A percentile compares a stretch with the other conserved stretches of the same genome.
Conservation (phyloP, 164 flowering plant genomes). For the Berberis thunbergii region DNA sequence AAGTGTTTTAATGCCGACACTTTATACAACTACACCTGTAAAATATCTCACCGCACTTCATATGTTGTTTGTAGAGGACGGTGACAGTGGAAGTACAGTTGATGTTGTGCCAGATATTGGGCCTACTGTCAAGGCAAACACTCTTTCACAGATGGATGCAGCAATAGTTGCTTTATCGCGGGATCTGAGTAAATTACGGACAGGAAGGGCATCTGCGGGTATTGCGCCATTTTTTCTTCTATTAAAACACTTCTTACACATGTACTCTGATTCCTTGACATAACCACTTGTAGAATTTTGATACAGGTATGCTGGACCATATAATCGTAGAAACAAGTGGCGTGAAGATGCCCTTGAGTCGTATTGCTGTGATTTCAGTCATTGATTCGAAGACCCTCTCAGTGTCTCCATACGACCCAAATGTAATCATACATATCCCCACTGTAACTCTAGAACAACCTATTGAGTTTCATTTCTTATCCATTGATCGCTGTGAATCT, state of each 20-base stretch:
- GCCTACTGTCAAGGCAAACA: constrained; percentile 48
- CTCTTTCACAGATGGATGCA: constrained; percentile 76
- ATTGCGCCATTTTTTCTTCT: not conserved
- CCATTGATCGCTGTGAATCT: not conserved
- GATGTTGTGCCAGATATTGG: constrained; percentile 50
- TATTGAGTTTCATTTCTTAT: not conserved
- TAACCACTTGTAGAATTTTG: constrained; percentile 4
- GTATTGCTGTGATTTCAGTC: constrained; percentile 74
- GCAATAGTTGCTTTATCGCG: constrained; percentile 71
- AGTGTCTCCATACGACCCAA: constrained; percentile 80
- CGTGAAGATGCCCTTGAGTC: constrained; percentile 56
- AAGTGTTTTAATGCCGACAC: no score
- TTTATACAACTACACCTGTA: no score
- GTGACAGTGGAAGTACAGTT: constrained; percentile 25
- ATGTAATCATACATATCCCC: constrained; percentile 33
- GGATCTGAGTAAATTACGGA: constrained; percentile 65
- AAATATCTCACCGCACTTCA: not conserved
- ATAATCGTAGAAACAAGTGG: constrained; percentile 73
- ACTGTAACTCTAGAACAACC: not conserved
- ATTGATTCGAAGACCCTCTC: constrained; percentile 77
- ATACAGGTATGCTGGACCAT: constrained; percentile 96
- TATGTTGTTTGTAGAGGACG: constrained; percentile 32
- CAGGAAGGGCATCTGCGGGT: constrained; percentile 94
- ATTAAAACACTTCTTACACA: not conserved
- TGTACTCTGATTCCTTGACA: not conserved